Conservation (phyloP, 1,284 basidiomycete species). For the Ganoderma boninense region DNA sequence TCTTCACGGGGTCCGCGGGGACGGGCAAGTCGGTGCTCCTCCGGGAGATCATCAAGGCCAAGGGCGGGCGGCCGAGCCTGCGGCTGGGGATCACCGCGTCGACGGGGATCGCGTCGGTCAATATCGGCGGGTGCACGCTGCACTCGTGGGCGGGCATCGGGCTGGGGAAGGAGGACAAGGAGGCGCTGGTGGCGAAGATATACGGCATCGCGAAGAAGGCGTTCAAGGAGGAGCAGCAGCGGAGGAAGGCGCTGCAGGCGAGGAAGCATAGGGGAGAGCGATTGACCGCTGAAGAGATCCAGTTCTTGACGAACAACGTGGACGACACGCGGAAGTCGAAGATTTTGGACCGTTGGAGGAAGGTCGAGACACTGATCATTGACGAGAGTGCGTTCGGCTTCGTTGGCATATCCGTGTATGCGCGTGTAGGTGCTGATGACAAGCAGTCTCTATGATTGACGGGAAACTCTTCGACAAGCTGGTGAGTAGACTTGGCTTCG, state of each 20-base stretch:
- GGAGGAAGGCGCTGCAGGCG: conserved; percentile 33
- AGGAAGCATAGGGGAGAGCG: conserved; percentile 43
- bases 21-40: conserved; percentile 96
- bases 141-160: conserved; percentile 95
- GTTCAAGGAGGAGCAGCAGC: conserved; percentile 55
- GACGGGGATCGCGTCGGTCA: conserved; percentile 92
- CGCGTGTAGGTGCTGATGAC: background rate
- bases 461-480: conserved; percentile 74
- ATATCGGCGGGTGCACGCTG: conserved; percentile 92
- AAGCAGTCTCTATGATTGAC: conserved; percentile 41
- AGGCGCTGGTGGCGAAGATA: conserved; percentile 75
- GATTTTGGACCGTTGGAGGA: conserved; percentile 56
- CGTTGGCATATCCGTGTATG: background rate
- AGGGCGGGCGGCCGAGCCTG: conserved; percentile 23
- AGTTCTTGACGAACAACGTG: conserved; percentile 12
- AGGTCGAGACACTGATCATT: conserved; percentile 65
- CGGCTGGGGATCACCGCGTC: conserved; percentile 69
- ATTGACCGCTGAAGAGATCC: conserved; percentile 17
- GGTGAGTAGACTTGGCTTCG: conserved; percentile 46
- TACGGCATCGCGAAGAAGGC: conserved; percentile 42
- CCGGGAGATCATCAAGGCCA: conserved; percentile 82
- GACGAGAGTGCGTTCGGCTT: conserved; percentile 66
- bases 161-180: conserved; percentile 75
- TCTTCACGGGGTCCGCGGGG: conserved; percentile 86
- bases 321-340: conserved; percentile 23